Percentiles rank a stretch among this genome's conserved stretches.
These are phyloP conservation scores for Scheffersomyces titani DNA, from an alignment of 1,139 yeast species.

Conservation along the genomic window DNA sequence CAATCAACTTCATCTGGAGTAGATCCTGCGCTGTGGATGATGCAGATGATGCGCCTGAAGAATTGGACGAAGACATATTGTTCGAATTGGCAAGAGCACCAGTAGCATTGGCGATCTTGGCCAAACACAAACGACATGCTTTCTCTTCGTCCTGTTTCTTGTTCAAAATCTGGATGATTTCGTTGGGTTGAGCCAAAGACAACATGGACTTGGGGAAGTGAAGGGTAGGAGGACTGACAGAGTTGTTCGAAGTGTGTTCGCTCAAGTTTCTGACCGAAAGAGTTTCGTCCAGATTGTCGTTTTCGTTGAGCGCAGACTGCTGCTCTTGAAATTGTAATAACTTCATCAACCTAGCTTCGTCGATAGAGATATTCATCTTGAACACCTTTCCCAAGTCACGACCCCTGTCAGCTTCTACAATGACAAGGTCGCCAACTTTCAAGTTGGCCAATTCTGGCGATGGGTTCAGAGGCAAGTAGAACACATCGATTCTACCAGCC, in stretches of 20 bases:
- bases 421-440: slow-evolving; percentile 74
- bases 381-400: slow-evolving; percentile 83
- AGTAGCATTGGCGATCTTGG: slow-evolving; percentile 53
- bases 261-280: slow-evolving; percentile 22
- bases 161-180: slow-evolving; percentile 56
- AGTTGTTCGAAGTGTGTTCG: slow-evolving; percentile 6
- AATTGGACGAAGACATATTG: slow-evolving; percentile 6
- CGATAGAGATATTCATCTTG: slow-evolving; percentile 64
- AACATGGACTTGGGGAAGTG: slow-evolving; percentile 76
- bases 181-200: slow-evolving; percentile 64
- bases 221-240: slow-evolving; percentile 39
- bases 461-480: slow-evolving; percentile 55
- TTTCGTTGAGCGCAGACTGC: slow-evolving; percentile 47
- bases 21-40: slow-evolving; percentile 14
- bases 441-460: slow-evolving; percentile 18
- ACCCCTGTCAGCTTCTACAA: slow-evolving; percentile 98
- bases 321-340: slow-evolving; percentile 59
- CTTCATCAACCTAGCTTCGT: slow-evolving; percentile 59
- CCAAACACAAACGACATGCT: slow-evolving; percentile 62
- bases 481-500: slow-evolving; percentile 83
- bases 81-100: slow-evolving; percentile 8
- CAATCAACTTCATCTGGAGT: slow-evolving; percentile 23
- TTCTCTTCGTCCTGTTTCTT: slow-evolving; percentile 73
- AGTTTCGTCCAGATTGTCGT: slow-evolving; percentile 15
- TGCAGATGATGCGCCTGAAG: slow-evolving; percentile 5